Base-by-base conservation (phyloP, 2,329 filamentous ascomycete species). In the Colletotrichum ledebouriae region DNA sequence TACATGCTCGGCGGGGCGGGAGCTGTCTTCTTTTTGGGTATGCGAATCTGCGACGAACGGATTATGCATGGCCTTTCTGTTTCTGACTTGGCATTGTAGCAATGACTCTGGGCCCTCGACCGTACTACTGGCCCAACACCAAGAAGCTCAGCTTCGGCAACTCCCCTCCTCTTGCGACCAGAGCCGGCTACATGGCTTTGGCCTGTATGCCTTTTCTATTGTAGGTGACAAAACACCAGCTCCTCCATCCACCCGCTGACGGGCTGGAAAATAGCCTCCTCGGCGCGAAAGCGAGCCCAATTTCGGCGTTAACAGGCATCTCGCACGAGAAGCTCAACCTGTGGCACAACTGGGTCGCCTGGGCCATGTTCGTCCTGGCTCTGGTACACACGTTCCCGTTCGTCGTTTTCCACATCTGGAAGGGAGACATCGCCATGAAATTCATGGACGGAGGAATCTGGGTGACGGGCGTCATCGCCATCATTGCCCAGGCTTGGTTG, bases 321-420 rank as follows among this genome's bases (percentile, higher is more conserved):
- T 82, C 85, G 0, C 86, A 88, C 65, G 87, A 89, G 72, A 85
- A 84, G 63, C 80, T 89, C 2, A 85, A 87, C 63, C 75, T 86
- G n/a, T 86, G 85, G 73, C 86, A 88, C 72, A 80, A 81, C 56
- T 87, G 84, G 84, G 79, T 83, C 3, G 81, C 81, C 50, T 87
- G 85, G 75, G 85, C 84, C 37, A 86, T 88, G 79, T 87, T 88
- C 64, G 77, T 84, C 17, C 78, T 88, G 1, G 85, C 86, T 0
- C 76, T 89, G 4, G 71, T 89, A 6, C 87, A 90, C 72, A 89
- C 86, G 0, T 89, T 89, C 57, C 87, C 87, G 0, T 89, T 87
- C 71, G 84, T 89, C 63, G 77, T 89, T 1, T 85, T 81, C 70
- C 79, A 87, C 70, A 78, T 83, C 22, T 74, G 77, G 66, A 81